Conservation (phyloP, 768 basidiomycete genomes). For the Auriscalpium microsporum region DNA sequence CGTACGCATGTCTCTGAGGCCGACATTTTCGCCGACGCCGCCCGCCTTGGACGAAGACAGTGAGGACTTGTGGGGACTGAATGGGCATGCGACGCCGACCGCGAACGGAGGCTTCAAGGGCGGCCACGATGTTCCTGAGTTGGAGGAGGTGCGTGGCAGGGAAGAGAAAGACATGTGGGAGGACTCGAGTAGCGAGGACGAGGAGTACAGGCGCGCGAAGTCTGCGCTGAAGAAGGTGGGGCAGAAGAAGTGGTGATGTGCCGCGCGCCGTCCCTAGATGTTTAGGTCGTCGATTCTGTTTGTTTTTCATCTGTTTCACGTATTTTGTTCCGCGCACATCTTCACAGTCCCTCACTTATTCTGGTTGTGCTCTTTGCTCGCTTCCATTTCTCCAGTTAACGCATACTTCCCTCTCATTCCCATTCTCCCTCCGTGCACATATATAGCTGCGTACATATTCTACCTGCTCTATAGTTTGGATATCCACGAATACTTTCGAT, state of each 20-base stretch:
- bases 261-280: neutral
- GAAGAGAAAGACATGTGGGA: constrained; percentile 45
- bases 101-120: constrained; percentile 15
- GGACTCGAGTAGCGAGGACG: constrained; percentile 70
- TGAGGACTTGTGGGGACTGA: constrained; percentile 16
- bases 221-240: constrained; percentile 40
- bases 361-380: neutral
- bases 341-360: neutral
- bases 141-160: constrained; percentile 9
- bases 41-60: constrained; percentile 52
- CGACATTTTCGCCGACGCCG: constrained; percentile 67
- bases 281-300: neutral
- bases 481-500: neutral
- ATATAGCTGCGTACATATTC: neutral
- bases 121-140: constrained; percentile 18
- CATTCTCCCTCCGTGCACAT: neutral
- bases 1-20: constrained; percentile 69
- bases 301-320: neutral
- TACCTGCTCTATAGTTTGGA: neutral
- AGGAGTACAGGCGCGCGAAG: constrained; percentile 53
- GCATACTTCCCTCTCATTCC: neutral
- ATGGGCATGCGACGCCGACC: constrained; percentile 6
- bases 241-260: constrained; percentile 28
- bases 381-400: neutral
- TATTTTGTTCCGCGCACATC: neutral